Conservation (phyloP, 1,284 basidiomycete genomes). For the Ceratobasidium sp. region DNA sequence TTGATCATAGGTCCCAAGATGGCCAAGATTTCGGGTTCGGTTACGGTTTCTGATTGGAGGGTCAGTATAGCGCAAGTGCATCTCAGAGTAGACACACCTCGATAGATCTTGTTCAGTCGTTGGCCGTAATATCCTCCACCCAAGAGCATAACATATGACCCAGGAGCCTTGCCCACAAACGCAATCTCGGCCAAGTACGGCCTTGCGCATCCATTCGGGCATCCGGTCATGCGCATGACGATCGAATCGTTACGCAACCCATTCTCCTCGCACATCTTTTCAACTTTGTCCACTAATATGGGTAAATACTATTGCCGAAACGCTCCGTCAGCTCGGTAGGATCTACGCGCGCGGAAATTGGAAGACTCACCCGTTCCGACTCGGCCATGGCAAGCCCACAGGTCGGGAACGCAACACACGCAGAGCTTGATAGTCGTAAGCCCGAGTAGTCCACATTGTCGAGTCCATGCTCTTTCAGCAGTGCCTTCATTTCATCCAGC, state of each 20-base stretch:
- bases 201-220: slow-evolving; percentile 91
- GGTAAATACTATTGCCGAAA: slow-evolving; percentile 77
- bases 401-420: slow-evolving; percentile 98
- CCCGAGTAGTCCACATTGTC: slow-evolving; percentile 86
- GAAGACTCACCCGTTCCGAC: slow-evolving; percentile 73
- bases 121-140: slow-evolving; percentile 95
- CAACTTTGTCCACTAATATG: slow-evolving; percentile 91
- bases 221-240: slow-evolving; percentile 98
- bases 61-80: background rate
- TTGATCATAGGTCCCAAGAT: slow-evolving; percentile 94
- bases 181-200: slow-evolving; percentile 94
- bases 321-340: background rate
- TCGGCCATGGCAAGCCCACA: slow-evolving; percentile 97
- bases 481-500: slow-evolving; percentile 75
- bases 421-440: slow-evolving; percentile 84
- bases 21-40: slow-evolving; percentile 91
- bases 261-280: slow-evolving; percentile 91
- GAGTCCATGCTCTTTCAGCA: slow-evolving; percentile 88
- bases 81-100: slow-evolving; percentile 57
- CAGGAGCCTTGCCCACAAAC: slow-evolving; percentile 96
- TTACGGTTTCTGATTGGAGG: slow-evolving; percentile 75
- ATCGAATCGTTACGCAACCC: slow-evolving; percentile 93
- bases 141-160: slow-evolving; percentile 92
- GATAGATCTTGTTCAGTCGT: slow-evolving; percentile 91
- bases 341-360: slow-evolving; percentile 4